These are phyloP conservation scores for Peniophora sp. DNA, from an alignment of 1,284 basidiomycete genomes.

Conservation along the genomic window DNA sequence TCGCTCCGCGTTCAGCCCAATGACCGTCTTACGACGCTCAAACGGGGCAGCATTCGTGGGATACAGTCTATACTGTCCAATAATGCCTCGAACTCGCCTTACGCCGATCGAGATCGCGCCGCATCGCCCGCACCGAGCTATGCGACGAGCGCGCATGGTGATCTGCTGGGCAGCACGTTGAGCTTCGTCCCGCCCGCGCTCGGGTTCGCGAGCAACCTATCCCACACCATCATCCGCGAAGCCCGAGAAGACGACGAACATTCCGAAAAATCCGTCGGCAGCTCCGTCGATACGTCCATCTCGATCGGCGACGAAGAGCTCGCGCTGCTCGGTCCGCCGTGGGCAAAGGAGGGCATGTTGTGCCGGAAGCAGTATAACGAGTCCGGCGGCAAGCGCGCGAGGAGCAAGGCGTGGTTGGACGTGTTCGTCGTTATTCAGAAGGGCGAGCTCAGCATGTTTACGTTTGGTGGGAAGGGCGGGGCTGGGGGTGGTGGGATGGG, in stretches of 20 bases:
- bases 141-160: slow-evolving; percentile 79
- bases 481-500: slow-evolving; percentile 44
- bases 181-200: slow-evolving; percentile 72
- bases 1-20: slow-evolving; percentile 54
- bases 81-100: slow-evolving; percentile 43
- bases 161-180: slow-evolving; percentile 25
- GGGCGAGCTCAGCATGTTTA: slow-evolving; percentile 93
- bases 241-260: slow-evolving; percentile 85
- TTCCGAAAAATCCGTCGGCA: slow-evolving; percentile 57
- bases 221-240: slow-evolving; percentile 93
- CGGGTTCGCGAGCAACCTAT: slow-evolving; percentile 93
- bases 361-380: slow-evolving; percentile 95
- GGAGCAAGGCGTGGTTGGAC: slow-evolving; percentile 85
- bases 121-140: slow-evolving; percentile 85
- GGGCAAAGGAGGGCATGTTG: slow-evolving; percentile 97
- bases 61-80: slow-evolving; percentile 68
- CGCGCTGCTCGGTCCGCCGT: slow-evolving; percentile 89
- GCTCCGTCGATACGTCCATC: slow-evolving; percentile 51
- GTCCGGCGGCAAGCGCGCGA: slow-evolving; percentile 70
- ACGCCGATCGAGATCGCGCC: slow-evolving; percentile 56
- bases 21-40: slow-evolving; percentile 71
- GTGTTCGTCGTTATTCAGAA: slow-evolving; percentile 94
- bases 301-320: slow-evolving; percentile 92
- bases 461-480: slow-evolving; percentile 53
- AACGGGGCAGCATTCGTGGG: slow-evolving; percentile 85